These are phyloP conservation scores for Corymbia citriodora DNA, from an alignment of 441 rosid species.

Conservation along the genomic window DNA sequence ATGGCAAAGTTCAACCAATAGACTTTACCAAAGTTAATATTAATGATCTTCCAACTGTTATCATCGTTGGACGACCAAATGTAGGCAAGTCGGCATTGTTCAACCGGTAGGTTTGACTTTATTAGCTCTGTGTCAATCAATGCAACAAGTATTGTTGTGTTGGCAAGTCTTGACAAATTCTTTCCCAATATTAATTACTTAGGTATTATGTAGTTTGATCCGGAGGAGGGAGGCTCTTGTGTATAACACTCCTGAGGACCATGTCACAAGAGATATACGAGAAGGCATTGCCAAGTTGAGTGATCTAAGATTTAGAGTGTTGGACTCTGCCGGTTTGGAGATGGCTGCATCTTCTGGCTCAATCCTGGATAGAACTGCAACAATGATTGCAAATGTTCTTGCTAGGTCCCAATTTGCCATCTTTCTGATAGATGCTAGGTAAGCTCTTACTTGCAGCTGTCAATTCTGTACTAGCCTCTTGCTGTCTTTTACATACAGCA, in stretches of 20 bases:
- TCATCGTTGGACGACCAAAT: constrained; percentile 86
- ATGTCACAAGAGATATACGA: constrained; percentile 90
- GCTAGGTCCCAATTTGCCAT: constrained; percentile 75
- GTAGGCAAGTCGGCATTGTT: constrained; percentile 96
- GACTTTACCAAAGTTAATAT: constrained; percentile 67
- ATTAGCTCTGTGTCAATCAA: not conserved
- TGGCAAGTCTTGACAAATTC: not conserved
- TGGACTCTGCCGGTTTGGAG: constrained; percentile 96
- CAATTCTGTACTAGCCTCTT: not conserved
- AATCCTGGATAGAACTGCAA: constrained; percentile 76
- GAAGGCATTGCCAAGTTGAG: constrained; percentile 91
- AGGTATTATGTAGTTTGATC: constrained; percentile 46
- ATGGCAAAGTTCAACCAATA: constrained; percentile 28
- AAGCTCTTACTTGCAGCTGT: not conserved
- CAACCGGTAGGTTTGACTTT: constrained; percentile 51
- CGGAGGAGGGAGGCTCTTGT: constrained; percentile 92
- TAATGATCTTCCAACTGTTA: constrained; percentile 65
- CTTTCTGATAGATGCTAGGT: constrained; percentile 83
- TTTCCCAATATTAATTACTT: not conserved
- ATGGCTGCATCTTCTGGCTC: constrained; percentile 84
- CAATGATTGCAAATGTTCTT: constrained; percentile 78
- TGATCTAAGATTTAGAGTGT: constrained; percentile 69
- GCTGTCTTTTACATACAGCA: not conserved
- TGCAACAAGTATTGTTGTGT: not conserved
- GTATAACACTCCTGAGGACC: constrained; percentile 86